Base-by-base conservation (phyloP, 108 stramenopile species). In the Cyclotella sp. region DNA sequence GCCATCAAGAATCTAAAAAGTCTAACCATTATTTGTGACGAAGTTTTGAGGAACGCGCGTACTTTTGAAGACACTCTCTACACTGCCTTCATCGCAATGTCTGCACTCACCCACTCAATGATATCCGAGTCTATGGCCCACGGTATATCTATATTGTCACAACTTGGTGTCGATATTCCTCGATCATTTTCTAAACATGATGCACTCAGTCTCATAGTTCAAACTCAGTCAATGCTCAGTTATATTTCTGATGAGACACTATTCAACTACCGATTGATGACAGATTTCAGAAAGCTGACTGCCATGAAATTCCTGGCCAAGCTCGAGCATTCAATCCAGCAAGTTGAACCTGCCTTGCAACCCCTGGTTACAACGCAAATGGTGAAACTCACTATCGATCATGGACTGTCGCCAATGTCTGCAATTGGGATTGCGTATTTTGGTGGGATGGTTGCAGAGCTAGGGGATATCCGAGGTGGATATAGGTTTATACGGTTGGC, bases 381-480 rank as follows among this genome's bases (percentile, higher is more conserved):
- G 60, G 40, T 77, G 9, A 27, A 47, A 39, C 29, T 61, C 15
- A 28, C 69, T 14, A 10, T 59, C n/a, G 13, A 0, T 22, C 34
- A 77, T 59, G 76, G 76, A 18, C 57, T 77, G 44, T 44, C 46
- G n/a, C 70, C 69, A 9, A 46, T 70, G 13, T 77, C 68, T 16
- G 28, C 76, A 0, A 10, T 63, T 60, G 76, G 12, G 16, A 70
- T 77, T 54, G 76, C 44, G 8, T 52, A 39, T 24, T 77, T 58
- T 42, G 58, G 69, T 28, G 28, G 14, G 42, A 53, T 70, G n/a
- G 41, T 77, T 24, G 47, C 46, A 13, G 16, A 21, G 14, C 14
- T 70, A 1, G 47, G 41, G 15, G 28, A 70, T 18, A 19, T 70
- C 7, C 16, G 18, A 41, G 70, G 52, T 44, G 68, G 69, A 15